phyloP scores from a whole-genome alignment of 179 eudicot species.

The Nepenthes alata region DNA sequence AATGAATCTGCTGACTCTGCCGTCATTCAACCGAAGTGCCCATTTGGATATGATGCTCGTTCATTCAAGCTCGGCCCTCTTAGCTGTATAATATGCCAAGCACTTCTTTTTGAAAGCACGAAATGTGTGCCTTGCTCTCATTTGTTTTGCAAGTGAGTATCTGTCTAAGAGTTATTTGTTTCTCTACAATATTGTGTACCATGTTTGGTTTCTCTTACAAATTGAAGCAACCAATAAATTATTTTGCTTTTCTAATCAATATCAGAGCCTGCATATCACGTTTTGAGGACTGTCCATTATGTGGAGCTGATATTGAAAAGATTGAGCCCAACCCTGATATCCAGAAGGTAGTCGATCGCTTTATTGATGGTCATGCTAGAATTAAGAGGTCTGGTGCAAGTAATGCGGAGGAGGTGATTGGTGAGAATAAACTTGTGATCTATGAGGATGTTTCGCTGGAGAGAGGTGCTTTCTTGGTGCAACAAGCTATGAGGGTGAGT shows the following conservation, averaged over 20 bases:
- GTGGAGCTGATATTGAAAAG: slow-evolving; percentile 93
- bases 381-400: slow-evolving; percentile 68
- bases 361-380: slow-evolving; percentile 94
- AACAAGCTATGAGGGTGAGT: slow-evolving; percentile 96
- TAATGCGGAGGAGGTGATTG: slow-evolving; percentile 35
- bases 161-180: background rate
- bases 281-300: slow-evolving; percentile 83
- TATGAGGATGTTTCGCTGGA: slow-evolving; percentile 95
- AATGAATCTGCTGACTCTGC: slow-evolving; percentile 38
- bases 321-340: slow-evolving; percentile 64
- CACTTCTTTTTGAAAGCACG: slow-evolving; percentile 86
- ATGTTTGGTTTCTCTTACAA: background rate
- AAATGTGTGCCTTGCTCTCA: slow-evolving; percentile 90
- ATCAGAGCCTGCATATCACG: slow-evolving; percentile 75
- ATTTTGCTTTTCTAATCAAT: slow-evolving; percentile 3
- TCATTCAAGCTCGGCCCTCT: slow-evolving; percentile 89
- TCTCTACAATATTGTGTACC: background rate
- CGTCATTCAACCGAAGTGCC: slow-evolving; percentile 59
- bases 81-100: slow-evolving; percentile 86
- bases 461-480: slow-evolving; percentile 88
- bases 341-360: slow-evolving; percentile 81
- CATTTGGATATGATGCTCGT: slow-evolving; percentile 87
- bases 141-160: slow-evolving; percentile 79
- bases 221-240: slow-evolving; percentile 1
- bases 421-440: slow-evolving; percentile 58